Base-by-base conservation (phyloP, 108 stramenopile genomes). In the Schizochytrium sp. region DNA sequence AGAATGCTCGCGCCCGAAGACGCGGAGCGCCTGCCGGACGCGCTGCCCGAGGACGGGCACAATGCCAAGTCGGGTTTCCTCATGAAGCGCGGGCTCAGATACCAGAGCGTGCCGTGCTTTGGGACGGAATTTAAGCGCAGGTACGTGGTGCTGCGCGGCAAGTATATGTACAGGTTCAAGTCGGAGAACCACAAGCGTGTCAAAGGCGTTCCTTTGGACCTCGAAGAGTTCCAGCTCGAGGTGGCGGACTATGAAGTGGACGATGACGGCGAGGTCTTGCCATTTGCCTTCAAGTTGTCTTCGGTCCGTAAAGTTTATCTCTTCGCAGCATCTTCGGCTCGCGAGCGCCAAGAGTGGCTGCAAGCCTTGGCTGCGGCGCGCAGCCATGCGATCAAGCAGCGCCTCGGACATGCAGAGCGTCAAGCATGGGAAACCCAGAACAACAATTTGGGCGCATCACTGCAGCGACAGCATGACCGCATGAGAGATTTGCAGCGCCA, bases 91-190 rank as follows among this genome's bases (percentile, higher is more conserved):
- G 76, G 76, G 10, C 51, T 53, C 48, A 1, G 28, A 23, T 83
- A 53, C 51, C 76, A 83, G 76, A 83, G 48, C 45, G 48, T 83
- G 76, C 76, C 76, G 51, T 83, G 76, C 76, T 83, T 83, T 34
- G 76, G 76, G 51, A 83, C 76, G 48, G 51, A 53, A 53, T 83
- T 21, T 5, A 83, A 83, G 51, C 45, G 76, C 48, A 83, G 76
- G 76, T 83, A 21, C 28, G 45, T 53, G 45, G 76, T 83, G 76
- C 19, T 83, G n/a, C 76, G 76, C 19, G 76, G 76, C 51, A 83
- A 83, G 76, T 83, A 21, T 45, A 6, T 83, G 76, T 83, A 53
- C 76, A 83, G 76, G 51, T 83, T 53, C 51, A 28, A 21, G n/a
- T 83, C 76, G 45, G 76, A 83, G 18, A 34, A 12, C 4, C 48